These are phyloP conservation scores for Fusarium tjaetaba DNA, from an alignment of 2,329 filamentous ascomycete genomes.

Conservation along the genomic window DNA sequence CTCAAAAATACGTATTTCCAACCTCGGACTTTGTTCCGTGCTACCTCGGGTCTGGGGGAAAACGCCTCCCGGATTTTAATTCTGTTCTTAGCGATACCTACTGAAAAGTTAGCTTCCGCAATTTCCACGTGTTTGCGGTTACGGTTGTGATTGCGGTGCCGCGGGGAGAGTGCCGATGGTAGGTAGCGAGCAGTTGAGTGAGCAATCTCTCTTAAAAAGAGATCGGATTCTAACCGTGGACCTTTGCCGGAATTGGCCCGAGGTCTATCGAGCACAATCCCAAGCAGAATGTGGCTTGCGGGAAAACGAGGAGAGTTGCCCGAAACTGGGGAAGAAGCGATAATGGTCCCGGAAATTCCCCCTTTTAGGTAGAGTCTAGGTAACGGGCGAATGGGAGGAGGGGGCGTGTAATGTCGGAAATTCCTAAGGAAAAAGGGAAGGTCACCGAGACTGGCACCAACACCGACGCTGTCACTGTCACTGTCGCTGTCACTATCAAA, in stretches of 20 bases:
- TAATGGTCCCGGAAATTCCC: background rate
- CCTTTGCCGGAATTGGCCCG: constrained; percentile 10
- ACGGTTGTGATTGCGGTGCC: constrained; percentile 26
- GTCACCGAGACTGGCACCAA: background rate
- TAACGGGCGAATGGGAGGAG: background rate
- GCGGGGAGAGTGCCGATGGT: background rate
- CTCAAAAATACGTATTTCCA: background rate
- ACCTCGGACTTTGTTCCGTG: constrained; percentile 11
- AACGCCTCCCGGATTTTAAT: background rate
- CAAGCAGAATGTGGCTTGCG: background rate
- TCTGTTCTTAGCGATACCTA: background rate
- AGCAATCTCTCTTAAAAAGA: background rate
- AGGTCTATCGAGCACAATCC: background rate
- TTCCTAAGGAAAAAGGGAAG: background rate
- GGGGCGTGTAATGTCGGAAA: constrained; percentile 12
- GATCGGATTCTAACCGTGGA: background rate
- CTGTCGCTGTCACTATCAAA: background rate
- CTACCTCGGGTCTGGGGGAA: constrained; percentile 12
- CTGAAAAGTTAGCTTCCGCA: constrained; percentile 19
- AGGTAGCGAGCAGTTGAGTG: background rate
- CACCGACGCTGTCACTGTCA: background rate
- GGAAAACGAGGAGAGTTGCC: constrained; percentile 5
- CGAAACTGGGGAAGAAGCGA: constrained; percentile 17
- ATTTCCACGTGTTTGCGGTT: constrained; percentile 31
- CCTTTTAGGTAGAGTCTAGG: background rate